Conservation (phyloP, 331 rosid genomes). For the Quercus lobata region DNA sequence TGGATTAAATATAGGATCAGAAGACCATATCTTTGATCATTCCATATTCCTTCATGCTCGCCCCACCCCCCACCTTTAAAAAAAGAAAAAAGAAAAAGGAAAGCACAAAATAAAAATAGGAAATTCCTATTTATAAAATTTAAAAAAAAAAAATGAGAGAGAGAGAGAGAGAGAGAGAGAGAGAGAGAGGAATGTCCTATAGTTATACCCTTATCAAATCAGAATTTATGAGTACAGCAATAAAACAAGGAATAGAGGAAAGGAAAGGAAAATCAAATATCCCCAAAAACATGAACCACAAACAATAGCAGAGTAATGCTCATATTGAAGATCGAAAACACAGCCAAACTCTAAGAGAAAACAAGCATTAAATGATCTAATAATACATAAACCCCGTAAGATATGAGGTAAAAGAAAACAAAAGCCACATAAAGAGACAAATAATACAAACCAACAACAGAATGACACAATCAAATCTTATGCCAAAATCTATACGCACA, state of each 20-base stretch:
- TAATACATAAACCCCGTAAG: background rate
- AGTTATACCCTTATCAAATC: background rate
- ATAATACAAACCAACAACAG: background rate
- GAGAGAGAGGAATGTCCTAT: too few relatives aligned
- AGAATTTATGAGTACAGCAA: background rate
- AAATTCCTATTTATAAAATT: too few relatives aligned
- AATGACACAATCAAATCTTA: background rate
- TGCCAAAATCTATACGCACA: background rate
- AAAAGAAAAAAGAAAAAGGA: too few relatives aligned
- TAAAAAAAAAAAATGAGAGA: rapidly evolving
- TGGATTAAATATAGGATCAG: background rate
- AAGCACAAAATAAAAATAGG: too few relatives aligned
- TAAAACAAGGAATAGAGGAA: background rate
- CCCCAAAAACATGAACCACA: background rate
- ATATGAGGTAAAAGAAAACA: background rate
- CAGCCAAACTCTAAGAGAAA: too few relatives aligned
- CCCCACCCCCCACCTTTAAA: too few relatives aligned
- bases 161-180: too few relatives aligned
- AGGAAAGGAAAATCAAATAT: background rate
- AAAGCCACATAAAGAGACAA: background rate
- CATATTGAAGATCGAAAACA: too few relatives aligned
- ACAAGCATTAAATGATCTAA: background rate
- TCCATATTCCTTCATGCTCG: too few relatives aligned
- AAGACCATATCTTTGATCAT: too few relatives aligned
- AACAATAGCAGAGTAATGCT: background rate